These are phyloP conservation scores for Solidago caesia DNA, from an alignment of 129 eudicot genomes.

Conservation along the genomic window DNA sequence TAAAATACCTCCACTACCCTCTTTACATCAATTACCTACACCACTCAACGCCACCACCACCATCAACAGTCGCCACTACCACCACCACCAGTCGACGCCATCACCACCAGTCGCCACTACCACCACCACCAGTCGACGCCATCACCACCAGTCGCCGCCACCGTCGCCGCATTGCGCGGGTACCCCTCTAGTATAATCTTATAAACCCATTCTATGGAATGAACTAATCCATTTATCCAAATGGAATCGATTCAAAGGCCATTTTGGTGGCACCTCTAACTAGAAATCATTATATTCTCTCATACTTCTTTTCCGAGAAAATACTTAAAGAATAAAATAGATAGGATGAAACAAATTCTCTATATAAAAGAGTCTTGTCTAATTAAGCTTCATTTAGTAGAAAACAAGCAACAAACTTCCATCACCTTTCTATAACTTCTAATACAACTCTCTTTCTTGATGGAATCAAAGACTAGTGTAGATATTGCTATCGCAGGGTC, in stretches of 20 bases:
- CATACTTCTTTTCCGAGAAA: slow-evolving; percentile 1
- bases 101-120: too few relatives aligned
- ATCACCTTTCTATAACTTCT: slow-evolving; percentile 19
- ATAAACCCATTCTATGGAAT: slow-evolving; percentile 17
- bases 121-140: too few relatives aligned
- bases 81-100: too few relatives aligned
- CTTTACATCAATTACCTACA: too few relatives aligned
- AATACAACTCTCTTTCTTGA: slow-evolving; percentile 20
- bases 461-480: slow-evolving; percentile 39
- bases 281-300: slow-evolving; percentile 24
- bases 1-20: too few relatives aligned
- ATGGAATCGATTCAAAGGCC: slow-evolving; percentile 30
- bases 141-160: too few relatives aligned
- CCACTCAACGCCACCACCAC: too few relatives aligned
- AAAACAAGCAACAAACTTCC: slow-evolving; percentile 26
- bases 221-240: slow-evolving; percentile 19
- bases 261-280: slow-evolving; percentile 18
- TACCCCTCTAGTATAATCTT: neutral
- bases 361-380: slow-evolving; percentile 22
- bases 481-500: slow-evolving; percentile 23
- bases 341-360: slow-evolving; percentile 3
- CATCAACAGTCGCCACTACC: too few relatives aligned
- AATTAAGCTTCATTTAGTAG: slow-evolving; percentile 21
- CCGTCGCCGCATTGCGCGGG: too few relatives aligned
- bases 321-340: neutral